A percentile compares a stretch with the other conserved stretches of the same genome.
Evolutionary conservation across 169 alveolate genomes (phyloP).

Genomic region (Plasmodium ovale): DNA sequence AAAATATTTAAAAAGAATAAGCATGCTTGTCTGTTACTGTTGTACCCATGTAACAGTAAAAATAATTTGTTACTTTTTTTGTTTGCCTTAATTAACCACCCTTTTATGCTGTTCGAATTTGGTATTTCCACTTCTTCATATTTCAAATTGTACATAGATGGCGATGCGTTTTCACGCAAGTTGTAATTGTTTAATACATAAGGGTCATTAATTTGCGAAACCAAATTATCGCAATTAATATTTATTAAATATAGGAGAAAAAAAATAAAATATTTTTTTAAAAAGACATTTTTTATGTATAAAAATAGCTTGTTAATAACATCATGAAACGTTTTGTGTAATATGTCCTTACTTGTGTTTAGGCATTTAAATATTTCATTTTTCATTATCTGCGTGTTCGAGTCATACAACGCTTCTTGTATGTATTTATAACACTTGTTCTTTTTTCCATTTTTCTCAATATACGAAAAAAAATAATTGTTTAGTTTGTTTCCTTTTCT

Average conservation of each 20-base stretch:
- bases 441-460: conserved; percentile 70
- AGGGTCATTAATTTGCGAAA: conserved; percentile 54
- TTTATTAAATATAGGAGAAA: conserved; percentile 62
- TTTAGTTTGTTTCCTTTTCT: conserved; percentile 74
- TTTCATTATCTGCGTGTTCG: conserved; percentile 70
- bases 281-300: conserved; percentile 66
- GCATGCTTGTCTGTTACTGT: conserved; percentile 69
- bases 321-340: conserved; percentile 61
- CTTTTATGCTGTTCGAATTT: conserved; percentile 19
- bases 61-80: conserved; percentile 63
- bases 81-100: conserved; percentile 56
- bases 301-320: conserved; percentile 60
- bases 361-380: conserved; percentile 46
- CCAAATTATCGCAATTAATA: conserved; percentile 54
- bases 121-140: conserved; percentile 71
- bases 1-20: conserved; percentile 68
- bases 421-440: conserved; percentile 67
- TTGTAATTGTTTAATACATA: conserved; percentile 67
- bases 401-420: conserved; percentile 74
- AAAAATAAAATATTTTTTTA: conserved; percentile 68
- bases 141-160: conserved; percentile 42
- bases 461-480: conserved; percentile 71
- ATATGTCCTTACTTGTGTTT: conserved; percentile 49
- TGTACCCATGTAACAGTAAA: conserved; percentile 71
- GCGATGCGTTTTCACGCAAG: conserved; percentile 50